phyloP scores from a whole-genome alignment of 1,284 basidiomycete species.

The Ustilago vetiveriae region DNA sequence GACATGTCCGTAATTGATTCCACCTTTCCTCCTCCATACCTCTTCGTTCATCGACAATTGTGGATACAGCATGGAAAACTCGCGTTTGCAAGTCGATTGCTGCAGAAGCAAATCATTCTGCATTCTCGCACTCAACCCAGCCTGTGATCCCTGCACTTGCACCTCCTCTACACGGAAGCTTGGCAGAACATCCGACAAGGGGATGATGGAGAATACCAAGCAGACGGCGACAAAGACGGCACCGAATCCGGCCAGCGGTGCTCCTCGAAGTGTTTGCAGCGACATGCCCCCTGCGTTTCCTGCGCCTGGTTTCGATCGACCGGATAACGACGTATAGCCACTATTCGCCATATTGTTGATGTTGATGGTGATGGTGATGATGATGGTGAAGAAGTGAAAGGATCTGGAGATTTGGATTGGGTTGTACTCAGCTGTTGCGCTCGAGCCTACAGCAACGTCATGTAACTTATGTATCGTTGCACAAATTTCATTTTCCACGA shows the following conservation, averaged over 20 bases:
- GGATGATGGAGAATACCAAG: slow-evolving; percentile 29
- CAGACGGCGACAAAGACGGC: slow-evolving; percentile 31
- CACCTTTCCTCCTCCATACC: slow-evolving; percentile 40
- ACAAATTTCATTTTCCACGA: too few species aligned
- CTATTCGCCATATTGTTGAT: too few species aligned
- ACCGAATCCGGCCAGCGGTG: slow-evolving; percentile 33
- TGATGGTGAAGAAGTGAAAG: too few species aligned
- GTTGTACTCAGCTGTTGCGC: too few species aligned
- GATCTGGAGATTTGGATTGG: too few species aligned
- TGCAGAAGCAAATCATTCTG: slow-evolving; percentile 16
- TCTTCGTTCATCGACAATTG: slow-evolving; percentile 29
- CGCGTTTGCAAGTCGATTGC: slow-evolving; percentile 24
- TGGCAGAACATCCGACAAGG: slow-evolving; percentile 17
- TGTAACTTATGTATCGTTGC: too few species aligned
- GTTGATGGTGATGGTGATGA: too few species aligned
- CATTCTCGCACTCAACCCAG: neutral
- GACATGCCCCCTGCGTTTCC: neutral
- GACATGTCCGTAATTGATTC: slow-evolving; percentile 24
- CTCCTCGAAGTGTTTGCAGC: slow-evolving; percentile 7
- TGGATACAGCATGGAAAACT: slow-evolving; percentile 50
- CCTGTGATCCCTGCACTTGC: neutral
- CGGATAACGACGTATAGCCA: too few species aligned
- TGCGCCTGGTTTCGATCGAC: too few species aligned
- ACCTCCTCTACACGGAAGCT: too few species aligned
- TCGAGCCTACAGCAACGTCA: too few species aligned